Base-by-base conservation (phyloP, 805 yeast species). In the baker's yeast (Saccharomyces cerevisiae) region DNA sequence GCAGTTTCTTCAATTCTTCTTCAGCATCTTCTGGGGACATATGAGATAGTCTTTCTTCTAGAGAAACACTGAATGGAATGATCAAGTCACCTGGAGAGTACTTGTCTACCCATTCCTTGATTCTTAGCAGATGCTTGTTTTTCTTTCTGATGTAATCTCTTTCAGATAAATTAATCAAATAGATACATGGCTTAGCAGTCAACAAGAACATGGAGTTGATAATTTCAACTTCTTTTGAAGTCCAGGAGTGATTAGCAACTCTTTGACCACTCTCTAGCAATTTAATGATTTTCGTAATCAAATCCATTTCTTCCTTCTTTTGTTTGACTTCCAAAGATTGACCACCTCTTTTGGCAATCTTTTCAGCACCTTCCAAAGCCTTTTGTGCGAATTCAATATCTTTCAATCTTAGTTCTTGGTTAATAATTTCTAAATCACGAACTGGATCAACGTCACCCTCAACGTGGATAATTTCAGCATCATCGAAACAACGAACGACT, bases 401-500 rank as follows among this genome's bases (percentile, higher is more conserved):
- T 77, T 94, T 94, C 70, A 92, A 80, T 76, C 97, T 85, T 73
- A 94, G 82, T 78, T 94, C 99, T 60, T 87, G 88, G 62, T 80
- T 79, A 70, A 94, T 89, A 70, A 94, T 92, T 61, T 88, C 94
- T 75, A 94, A 81, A 75, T 94, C 99, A 70, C 96, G 88, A 51
- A 82, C 84, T 59, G 99, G 99, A 74, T 94, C 84, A 58, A 94
- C 99, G 66, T 91, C 97, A 70, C 94, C 94, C 76, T 90, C 96
- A 66, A 94, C 87, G 75, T 94, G 99, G 64, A 91, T 90, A 66
- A 94, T 94, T 70, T 94, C 99, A 41, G 97, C 95, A 73, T 94
- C 99, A 69, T 90, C 96, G 68, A 94, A 94, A 75, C 96, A 88
- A 75, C 99, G 85, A 51, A 94, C 98, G 60, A 94, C 96, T 77